Conservation (phyloP, 192 early-diverging fungal genomes). For the Coemansia sp. region DNA sequence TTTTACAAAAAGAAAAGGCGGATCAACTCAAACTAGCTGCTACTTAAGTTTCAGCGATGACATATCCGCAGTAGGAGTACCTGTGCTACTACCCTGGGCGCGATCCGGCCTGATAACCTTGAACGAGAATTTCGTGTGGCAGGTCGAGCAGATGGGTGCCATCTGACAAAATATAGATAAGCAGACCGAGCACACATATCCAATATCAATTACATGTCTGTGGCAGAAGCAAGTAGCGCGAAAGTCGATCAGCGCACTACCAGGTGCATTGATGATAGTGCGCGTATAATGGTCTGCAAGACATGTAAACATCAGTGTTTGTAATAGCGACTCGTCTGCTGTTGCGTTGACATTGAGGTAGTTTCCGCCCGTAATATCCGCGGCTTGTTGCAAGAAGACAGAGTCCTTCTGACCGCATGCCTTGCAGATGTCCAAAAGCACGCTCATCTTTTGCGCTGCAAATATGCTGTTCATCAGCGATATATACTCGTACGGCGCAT, state of each 20-base stretch:
- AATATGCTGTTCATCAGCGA: conserved; percentile 98
- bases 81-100: conserved; percentile 11
- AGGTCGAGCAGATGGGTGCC: conserved; percentile 76
- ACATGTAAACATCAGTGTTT: conserved; percentile 79
- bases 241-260: conserved; percentile 84
- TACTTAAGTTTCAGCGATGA: not conserved
- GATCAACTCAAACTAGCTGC: not conserved
- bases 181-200: conserved; percentile 98
- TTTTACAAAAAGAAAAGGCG: not conserved
- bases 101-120: conserved; percentile 27
- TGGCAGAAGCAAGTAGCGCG: conserved; percentile 97
- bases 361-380: conserved; percentile 82
- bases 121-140: conserved; percentile 74
- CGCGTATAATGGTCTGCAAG: conserved; percentile 79
- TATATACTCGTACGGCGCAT: conserved; percentile 88
- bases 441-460: conserved; percentile 88
- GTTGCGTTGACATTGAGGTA: conserved; percentile 74
- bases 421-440: conserved; percentile 90
- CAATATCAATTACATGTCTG: conserved; percentile 87
- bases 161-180: conserved; percentile 81
- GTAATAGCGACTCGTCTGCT: conserved; percentile 65
- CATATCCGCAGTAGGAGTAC: not conserved
- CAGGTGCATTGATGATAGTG: conserved; percentile 68
- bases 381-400: conserved; percentile 91
- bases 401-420: conserved; percentile 68